A percentile compares a stretch with the other conserved stretches of the same genome.
Conservation (phyloP, 1,284 basidiomycete species). For the Baeospora myosura region DNA sequence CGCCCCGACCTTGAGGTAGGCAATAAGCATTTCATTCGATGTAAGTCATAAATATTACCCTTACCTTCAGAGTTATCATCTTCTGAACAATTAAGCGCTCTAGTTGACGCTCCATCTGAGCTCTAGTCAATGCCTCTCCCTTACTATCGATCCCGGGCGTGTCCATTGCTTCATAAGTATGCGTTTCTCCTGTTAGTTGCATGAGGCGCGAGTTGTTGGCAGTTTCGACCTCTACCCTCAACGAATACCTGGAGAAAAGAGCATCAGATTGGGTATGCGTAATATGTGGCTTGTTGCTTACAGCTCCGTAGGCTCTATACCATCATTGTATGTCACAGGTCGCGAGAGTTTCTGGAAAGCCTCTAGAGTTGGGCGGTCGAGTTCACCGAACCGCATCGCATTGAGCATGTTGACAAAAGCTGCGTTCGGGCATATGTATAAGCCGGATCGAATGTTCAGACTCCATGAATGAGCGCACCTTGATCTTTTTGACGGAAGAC, state of each 20-base stretch:
- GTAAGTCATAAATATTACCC: conserved; percentile 18
- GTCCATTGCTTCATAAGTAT: conserved; percentile 28
- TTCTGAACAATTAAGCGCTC: conserved; percentile 24
- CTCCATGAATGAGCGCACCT: conserved; percentile 26
- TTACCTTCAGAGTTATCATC: conserved; percentile 28
- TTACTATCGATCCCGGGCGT: conserved; percentile 26
- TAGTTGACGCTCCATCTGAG: conserved; percentile 24
- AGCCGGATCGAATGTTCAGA: neutral
- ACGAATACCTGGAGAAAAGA: conserved; percentile 54
- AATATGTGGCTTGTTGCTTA: conserved; percentile 26
- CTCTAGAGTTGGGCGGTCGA: conserved; percentile 48
- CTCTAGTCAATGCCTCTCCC: conserved; percentile 18
- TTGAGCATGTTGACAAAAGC: conserved; percentile 88
- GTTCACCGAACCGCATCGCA: conserved; percentile 82
- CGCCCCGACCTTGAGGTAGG: conserved; percentile 37
- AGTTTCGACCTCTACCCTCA: conserved; percentile 73
- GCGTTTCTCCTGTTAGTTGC: conserved; percentile 30
- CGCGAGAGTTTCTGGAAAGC: conserved; percentile 60
- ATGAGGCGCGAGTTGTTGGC: conserved; percentile 66
- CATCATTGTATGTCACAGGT: conserved; percentile 56
- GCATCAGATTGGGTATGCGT: conserved; percentile 7
- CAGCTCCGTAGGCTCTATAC: conserved; percentile 77
- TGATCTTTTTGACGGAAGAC: conserved; percentile 65
- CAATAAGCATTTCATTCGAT: neutral
- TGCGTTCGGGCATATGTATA: conserved; percentile 21